Evolutionary conservation across 805 yeast species (phyloP), one percentile per base, ranked within the genome.

Genomic region (Ogataea chonburiensis): DNA sequence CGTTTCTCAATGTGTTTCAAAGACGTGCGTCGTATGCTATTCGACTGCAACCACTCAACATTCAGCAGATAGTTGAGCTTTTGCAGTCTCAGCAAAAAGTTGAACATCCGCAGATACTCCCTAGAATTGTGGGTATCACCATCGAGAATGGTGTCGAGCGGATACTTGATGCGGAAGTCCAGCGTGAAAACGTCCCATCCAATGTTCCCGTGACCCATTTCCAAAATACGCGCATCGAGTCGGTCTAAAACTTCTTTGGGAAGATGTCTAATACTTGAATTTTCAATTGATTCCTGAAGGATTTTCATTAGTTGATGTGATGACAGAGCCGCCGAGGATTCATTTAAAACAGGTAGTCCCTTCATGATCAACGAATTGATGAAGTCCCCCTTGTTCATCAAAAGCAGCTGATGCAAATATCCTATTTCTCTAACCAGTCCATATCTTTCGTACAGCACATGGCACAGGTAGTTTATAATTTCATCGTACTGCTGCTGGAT

Each of bases 171-270:
- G 36, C 73, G 66, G 57, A 85, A 93, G 53, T 88, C 97, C 23
- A 89, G 63, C 0, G 96, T 86, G 56, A 91, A 89, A 2, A 85
- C 87, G 54, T 89, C 95, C 96, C 96, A 89, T 1, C 96, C 96
- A 33, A 77, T 61, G 18, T 43, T 79, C 0, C 86, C 82, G 47
- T 81, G 86, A 3, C 80, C 80, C 31, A 82, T 62, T 40, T 83
- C 87, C 31, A 89, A 66, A 15, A 89, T 69, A 28, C 96, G 67
- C 0, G 96, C 96, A 65, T 93, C 98, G 9, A 91, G 55, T 33
- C 85, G 61, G 28, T 71, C 63, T 9, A 75, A 55, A 7, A 75
- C 68, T 12, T 58, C 63, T 2, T 61, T 55, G 5, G 64, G 34
- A 29, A 53, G 58, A 52, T 63, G 64, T 37, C 68, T 61, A 2